Conservation (phyloP, 2,329 filamentous ascomycete species). For the Grosmannia serpens region DNA sequence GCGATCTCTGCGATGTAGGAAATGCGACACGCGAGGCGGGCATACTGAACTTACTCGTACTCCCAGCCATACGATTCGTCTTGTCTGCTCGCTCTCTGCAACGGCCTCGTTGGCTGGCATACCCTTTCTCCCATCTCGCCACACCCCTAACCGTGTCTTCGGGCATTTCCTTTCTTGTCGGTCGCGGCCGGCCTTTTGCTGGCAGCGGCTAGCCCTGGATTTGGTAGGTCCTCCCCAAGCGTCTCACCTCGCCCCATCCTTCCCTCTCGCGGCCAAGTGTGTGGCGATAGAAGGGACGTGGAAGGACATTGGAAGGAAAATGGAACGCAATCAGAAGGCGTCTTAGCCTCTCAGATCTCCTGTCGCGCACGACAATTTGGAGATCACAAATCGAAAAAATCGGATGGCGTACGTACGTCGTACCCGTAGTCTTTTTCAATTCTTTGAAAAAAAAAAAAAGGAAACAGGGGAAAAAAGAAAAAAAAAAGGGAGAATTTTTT, state of each 20-base stretch:
- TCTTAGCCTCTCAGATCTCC: background rate
- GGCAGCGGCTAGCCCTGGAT: background rate
- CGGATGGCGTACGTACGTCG: background rate
- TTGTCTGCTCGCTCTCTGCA: background rate
- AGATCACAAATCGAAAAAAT: background rate
- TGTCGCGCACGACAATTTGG: background rate
- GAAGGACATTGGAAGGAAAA: conserved; percentile 1
- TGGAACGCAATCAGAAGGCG: background rate
- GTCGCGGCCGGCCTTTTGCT: background rate
- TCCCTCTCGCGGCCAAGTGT: background rate
- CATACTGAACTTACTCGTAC: no score
- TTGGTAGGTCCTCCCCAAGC: background rate
- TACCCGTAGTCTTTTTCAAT: no score
- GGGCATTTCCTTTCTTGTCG: background rate
- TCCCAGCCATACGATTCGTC: no score
- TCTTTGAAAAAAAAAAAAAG: no score
- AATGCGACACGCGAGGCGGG: background rate
- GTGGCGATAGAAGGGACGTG: conserved; percentile 5
- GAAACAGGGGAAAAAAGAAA: no score
- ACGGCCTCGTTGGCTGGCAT: background rate
- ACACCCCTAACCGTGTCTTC: background rate
- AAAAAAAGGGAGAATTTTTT: no score
- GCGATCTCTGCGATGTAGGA: background rate
- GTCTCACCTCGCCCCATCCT: background rate
- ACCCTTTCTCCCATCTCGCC: no score